These are phyloP conservation scores for Clathrospora elynae DNA, from an alignment of 2,329 filamentous ascomycete genomes.

Conservation along the genomic window DNA sequence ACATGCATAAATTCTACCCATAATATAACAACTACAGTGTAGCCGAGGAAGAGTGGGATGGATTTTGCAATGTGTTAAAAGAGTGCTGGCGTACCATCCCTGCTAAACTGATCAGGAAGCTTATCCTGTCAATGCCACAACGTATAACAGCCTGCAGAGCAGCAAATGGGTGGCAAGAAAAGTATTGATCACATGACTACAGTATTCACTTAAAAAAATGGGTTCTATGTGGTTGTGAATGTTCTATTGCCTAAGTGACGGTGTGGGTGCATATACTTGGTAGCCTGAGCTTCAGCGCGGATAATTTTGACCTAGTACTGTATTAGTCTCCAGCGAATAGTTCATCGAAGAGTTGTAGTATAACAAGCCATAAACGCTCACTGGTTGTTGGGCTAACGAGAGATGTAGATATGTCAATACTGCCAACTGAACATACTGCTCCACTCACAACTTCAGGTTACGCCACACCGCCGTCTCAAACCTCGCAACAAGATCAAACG, in stretches of 20 bases:
- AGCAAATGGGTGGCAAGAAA: conserved; percentile 15
- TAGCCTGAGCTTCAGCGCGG: neutral
- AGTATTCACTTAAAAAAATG: conserved; percentile 1
- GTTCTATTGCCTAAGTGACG: neutral
- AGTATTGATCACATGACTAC: conserved; percentile 9
- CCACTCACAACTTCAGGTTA: no score
- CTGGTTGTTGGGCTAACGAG: no score
- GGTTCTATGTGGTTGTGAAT: no score
- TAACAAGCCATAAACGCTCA: no score
- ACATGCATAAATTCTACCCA: conserved; percentile 20
- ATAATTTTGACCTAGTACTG: conserved; percentile 1
- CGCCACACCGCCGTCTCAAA: conserved; percentile 35
- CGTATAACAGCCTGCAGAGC: conserved; percentile 6
- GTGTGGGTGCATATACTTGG: neutral
- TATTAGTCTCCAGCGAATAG: no score
- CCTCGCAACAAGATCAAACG: conserved; percentile 15
- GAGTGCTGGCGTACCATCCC: conserved; percentile 13
- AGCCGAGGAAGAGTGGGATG: conserved; percentile 13
- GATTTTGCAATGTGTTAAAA: conserved; percentile 18
- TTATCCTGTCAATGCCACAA: conserved; percentile 15
- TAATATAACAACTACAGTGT: conserved; percentile 18
- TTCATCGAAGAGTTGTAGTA: no score
- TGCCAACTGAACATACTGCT: no score
- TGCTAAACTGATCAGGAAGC: conserved; percentile 3
- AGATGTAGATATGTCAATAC: no score